Evolutionary conservation across 164 flowering plant genomes (phyloP).

Genomic region (Buxus sempervirens): DNA sequence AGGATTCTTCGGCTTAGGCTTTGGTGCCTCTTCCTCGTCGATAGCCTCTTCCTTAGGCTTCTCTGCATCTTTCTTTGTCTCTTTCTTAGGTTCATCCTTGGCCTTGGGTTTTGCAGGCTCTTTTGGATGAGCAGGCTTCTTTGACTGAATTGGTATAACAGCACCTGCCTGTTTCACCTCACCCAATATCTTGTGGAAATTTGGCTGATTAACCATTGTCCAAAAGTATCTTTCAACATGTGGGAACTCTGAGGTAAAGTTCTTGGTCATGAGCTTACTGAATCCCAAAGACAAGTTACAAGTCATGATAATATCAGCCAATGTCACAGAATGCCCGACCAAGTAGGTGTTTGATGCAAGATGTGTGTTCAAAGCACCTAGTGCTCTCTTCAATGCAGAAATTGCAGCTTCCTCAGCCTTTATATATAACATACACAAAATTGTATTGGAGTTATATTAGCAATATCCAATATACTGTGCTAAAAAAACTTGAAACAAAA

Average conservation of each 20-base stretch:
- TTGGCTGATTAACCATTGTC: slow-evolving; percentile 95
- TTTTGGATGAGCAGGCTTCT: slow-evolving; percentile 51
- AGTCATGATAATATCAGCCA: slow-evolving; percentile 63
- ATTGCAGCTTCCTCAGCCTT: slow-evolving; percentile 66
- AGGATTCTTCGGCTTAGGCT: slow-evolving; percentile 91
- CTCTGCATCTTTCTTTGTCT: slow-evolving; percentile 35
- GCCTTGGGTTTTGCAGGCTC: slow-evolving; percentile 58
- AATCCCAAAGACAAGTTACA: slow-evolving; percentile 68
- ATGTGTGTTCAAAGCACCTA: slow-evolving; percentile 61
- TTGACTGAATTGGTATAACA: slow-evolving; percentile 51
- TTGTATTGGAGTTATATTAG: background rate
- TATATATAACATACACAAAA: background rate
- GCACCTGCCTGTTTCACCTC: slow-evolving; percentile 76
- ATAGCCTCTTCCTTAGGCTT: slow-evolving; percentile 34
- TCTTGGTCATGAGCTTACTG: slow-evolving; percentile 49
- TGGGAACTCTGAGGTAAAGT: slow-evolving; percentile 79
- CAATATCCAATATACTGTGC: background rate
- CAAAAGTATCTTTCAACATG: slow-evolving; percentile 97
- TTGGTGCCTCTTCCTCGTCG: slow-evolving; percentile 86
- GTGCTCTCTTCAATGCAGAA: slow-evolving; percentile 61
- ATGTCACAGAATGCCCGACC: slow-evolving; percentile 45
- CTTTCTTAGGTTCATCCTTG: slow-evolving; percentile 36
- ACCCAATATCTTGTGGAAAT: slow-evolving; percentile 64
- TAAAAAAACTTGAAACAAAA: background rate
- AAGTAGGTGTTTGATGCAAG: slow-evolving; percentile 75